Evolutionary conservation across 2,329 filamentous ascomycete species (phyloP).

Genomic region (Fusarium longipes): DNA sequence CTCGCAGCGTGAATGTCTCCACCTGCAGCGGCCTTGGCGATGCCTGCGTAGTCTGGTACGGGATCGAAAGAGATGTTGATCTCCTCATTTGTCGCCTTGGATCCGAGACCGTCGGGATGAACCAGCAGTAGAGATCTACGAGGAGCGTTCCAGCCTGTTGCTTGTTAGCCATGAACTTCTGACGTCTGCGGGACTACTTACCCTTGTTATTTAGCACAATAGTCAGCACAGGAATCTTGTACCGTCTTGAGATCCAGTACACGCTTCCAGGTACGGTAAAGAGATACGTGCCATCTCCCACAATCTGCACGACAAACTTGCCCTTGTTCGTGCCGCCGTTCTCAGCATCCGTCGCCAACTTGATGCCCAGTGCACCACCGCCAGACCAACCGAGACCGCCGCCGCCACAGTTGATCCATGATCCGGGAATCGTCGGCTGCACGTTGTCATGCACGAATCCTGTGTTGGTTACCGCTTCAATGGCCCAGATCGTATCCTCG

Average conservation of each 20-base stretch:
- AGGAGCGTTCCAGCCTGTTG: conserved; percentile 68
- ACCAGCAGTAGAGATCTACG: conserved; percentile 67
- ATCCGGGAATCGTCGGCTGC: conserved; percentile 73
- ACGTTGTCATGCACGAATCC: conserved; percentile 76
- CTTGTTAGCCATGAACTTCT: conserved; percentile 11
- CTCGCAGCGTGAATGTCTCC: conserved; percentile 63
- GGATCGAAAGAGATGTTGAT: conserved; percentile 71
- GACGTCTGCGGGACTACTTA: conserved; percentile 31
- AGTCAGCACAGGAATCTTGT: conserved; percentile 65
- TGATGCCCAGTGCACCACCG: conserved; percentile 79
- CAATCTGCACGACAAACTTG: conserved; percentile 65
- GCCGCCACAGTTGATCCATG: conserved; percentile 84
- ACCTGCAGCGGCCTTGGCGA: conserved; percentile 69
- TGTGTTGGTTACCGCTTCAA: conserved; percentile 83
- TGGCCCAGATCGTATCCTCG: conserved; percentile 73
- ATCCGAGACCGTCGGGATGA: conserved; percentile 67
- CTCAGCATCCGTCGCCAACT: conserved; percentile 68
- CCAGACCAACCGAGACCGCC: conserved; percentile 86
- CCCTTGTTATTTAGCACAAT: conserved; percentile 69
- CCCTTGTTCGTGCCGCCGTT: conserved; percentile 58
- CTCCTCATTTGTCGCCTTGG: conserved; percentile 68
- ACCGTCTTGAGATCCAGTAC: conserved; percentile 66
- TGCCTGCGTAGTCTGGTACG: conserved; percentile 68
- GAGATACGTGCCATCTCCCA: conserved; percentile 68
- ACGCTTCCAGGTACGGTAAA: conserved; percentile 66